A percentile compares a stretch with the other conserved stretches of the same genome.
phyloP scores from a whole-genome alignment of 1,284 basidiomycete genomes.

The Omphalotus olearius region DNA sequence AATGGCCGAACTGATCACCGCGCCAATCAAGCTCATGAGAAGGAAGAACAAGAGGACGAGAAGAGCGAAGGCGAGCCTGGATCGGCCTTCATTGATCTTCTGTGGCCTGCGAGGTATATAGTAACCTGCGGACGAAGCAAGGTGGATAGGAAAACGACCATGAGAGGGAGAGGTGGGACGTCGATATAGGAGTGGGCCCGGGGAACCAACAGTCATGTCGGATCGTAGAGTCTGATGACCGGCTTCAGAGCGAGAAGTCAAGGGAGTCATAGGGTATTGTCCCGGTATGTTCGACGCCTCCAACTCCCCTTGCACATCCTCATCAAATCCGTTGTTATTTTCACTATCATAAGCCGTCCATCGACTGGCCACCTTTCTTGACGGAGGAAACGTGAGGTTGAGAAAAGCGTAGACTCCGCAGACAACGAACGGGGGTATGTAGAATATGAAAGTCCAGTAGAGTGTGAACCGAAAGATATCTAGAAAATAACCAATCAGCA shows the following conservation, averaged over 20 bases:
- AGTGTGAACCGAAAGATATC: conserved; percentile 82
- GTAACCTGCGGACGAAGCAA: background rate
- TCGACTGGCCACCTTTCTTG: conserved; percentile 7
- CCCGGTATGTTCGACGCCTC: background rate
- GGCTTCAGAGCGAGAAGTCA: background rate
- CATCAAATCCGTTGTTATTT: background rate
- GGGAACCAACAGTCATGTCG: conserved; percentile 1
- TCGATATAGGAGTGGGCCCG: background rate
- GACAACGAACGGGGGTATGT: conserved; percentile 65
- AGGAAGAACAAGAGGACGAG: conserved; percentile 63
- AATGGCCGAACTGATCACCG: conserved; percentile 66
- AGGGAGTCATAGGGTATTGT: background rate
- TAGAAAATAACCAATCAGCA: conserved; percentile 24
- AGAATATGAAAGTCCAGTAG: conserved; percentile 80
- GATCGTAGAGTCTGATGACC: conserved; percentile 13
- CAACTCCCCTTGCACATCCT: background rate
- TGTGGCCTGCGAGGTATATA: background rate
- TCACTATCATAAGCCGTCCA: background rate
- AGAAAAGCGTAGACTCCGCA: conserved; percentile 70
- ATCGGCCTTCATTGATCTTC: conserved; percentile 44
- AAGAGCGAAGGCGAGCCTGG: conserved; percentile 58
- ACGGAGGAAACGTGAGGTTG: conserved; percentile 58
- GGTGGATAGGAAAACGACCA: background rate
- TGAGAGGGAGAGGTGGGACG: background rate
- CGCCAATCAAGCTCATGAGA: conserved; percentile 51